Evolutionary conservation across 805 yeast species (phyloP), one percentile per base, ranked within the genome.

Genomic region (Middelhovenomyces tepae): DNA sequence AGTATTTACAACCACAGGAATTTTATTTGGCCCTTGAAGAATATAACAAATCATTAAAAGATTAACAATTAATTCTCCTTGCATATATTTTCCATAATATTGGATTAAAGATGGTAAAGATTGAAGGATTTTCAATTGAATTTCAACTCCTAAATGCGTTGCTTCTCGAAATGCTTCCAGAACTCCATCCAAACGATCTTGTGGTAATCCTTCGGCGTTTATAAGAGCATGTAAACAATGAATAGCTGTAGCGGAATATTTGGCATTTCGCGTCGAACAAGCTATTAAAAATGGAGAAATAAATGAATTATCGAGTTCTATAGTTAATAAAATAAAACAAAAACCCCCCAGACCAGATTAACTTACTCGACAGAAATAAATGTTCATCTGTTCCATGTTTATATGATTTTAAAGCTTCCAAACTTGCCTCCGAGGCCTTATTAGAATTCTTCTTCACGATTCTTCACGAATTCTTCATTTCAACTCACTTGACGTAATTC

Each of bases 111-210:
- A 64, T 0, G 96, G 95, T 15, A 89, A 62, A 8, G 83, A 65
- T 58, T 89, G 98, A 23, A 89, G 59, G 8, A 86, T 77, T 50
- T 86, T 83, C 41, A 91, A 66, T 55, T 89, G 96, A 28, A 84
- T 78, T 26, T 87, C 96, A 16, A 73, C 65, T 0, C 91, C 81
- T 9, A 81, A 60, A 46, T 75, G 76, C 0, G 89, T 72, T 0
- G 93, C 83, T 37, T 82, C 87, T 20, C 67, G 64, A 21, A 85
- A 64, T 0, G 86, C 76, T 24, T 73, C 78, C 14, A 89, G 57
- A 5, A 89, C 64, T 4, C 68, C 68, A 13, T 64, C 65, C 13
- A 64, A 44, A 21, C 72, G 65, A 3, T 62, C 57, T 1, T 62
- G 57, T 0, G 87, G 76, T 7, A 89, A 58, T 2, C 76, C 67